Percentiles rank a stretch among this genome's conserved stretches.
Conservation (phyloP, 306 rosid species). For the Inga laurina region DNA sequence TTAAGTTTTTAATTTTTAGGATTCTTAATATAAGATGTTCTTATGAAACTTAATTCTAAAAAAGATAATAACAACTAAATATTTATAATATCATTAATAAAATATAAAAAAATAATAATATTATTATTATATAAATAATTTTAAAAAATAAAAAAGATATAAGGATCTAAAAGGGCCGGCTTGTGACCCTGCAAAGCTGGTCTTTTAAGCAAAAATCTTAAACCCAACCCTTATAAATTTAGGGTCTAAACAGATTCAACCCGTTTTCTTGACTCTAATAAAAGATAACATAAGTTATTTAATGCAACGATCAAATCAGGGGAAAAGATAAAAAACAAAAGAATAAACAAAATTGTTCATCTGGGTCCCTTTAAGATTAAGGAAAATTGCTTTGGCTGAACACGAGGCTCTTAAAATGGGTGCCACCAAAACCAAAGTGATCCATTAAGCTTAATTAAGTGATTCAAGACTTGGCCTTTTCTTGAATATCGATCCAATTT, state of each 20-base stretch:
- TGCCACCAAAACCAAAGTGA: conserved; percentile 39
- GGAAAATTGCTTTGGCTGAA: conserved; percentile 48
- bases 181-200: fast-evolving
- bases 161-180: too few relatives aligned
- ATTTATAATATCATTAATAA: too few relatives aligned
- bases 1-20: too few relatives aligned
- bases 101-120: too few relatives aligned
- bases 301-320: conserved; percentile 25
- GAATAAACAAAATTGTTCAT: conserved; percentile 15
- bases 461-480: conserved; percentile 33
- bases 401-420: conserved; percentile 47
- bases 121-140: too few relatives aligned
- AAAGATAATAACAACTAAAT: too few relatives aligned
- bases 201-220: too few relatives aligned
- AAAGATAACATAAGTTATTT: conserved; percentile 20
- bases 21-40: too few relatives aligned
- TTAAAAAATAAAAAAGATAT: too few relatives aligned
- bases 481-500: conserved; percentile 43
- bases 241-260: too few relatives aligned
- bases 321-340: neutral
- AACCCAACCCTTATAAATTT: too few relatives aligned
- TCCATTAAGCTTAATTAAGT: conserved; percentile 37
- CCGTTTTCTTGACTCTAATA: neutral
- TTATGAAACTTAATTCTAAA: too few relatives aligned
- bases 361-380: conserved; percentile 32